phyloP scores from a whole-genome alignment of 495 filamentous ascomycete species.

The Penicillium crystallinum region DNA sequence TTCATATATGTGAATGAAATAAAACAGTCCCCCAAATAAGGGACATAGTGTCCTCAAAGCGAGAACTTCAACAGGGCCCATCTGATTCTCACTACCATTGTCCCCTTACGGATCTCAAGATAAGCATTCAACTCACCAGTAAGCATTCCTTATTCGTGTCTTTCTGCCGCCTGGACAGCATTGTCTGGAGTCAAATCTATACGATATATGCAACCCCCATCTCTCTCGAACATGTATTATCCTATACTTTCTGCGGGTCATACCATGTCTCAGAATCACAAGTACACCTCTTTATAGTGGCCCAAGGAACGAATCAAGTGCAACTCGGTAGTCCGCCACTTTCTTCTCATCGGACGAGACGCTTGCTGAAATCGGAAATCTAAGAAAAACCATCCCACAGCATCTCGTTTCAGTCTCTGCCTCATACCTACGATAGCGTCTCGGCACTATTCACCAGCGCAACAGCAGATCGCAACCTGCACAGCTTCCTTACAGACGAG shows the following conservation, averaged over 20 bases:
- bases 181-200: background rate
- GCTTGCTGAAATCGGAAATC: conserved; percentile 57
- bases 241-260: conserved; percentile 11
- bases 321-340: conserved; percentile 53
- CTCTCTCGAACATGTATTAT: background rate
- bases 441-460: conserved; percentile 73
- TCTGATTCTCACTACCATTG: conserved; percentile 13
- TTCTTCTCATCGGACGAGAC: conserved; percentile 62
- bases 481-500: conserved; percentile 65
- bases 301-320: conserved; percentile 70
- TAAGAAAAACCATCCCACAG: conserved; percentile 63
- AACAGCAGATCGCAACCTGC: conserved; percentile 65
- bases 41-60: background rate
- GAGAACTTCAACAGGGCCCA: background rate
- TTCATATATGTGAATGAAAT: too few relatives aligned
- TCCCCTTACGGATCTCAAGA: conserved; percentile 25
- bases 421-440: conserved; percentile 71
- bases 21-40: background rate
- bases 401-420: conserved; percentile 78
- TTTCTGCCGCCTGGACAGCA: background rate
- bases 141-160: background rate
- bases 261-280: conserved; percentile 23
- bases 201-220: background rate
- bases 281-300: conserved; percentile 63
- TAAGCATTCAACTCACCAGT: conserved; percentile 29